These are phyloP conservation scores for Penicillium paneum DNA, from an alignment of 2,329 filamentous ascomycete genomes.

Conservation along the genomic window DNA sequence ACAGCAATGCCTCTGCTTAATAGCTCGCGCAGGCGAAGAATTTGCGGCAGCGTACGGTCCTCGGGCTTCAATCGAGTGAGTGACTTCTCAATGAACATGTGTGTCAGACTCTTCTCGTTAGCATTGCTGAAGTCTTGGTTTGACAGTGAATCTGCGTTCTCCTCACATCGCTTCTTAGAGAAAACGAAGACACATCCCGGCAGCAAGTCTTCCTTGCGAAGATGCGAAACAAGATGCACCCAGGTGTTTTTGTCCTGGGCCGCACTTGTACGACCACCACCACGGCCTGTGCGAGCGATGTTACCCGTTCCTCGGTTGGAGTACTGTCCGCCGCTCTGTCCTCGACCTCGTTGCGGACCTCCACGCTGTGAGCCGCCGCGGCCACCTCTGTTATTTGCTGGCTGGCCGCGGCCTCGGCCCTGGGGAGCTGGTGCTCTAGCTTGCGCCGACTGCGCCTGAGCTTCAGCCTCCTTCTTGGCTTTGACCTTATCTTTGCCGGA, in stretches of 20 bases:
- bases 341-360: conserved; percentile 38
- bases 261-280: conserved; percentile 80
- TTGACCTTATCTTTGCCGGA: conserved; percentile 77
- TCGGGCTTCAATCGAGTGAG: conserved; percentile 87
- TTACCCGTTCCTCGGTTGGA: conserved; percentile 67
- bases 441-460: conserved; percentile 47
- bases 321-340: conserved; percentile 56
- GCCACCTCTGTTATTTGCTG: conserved; percentile 46
- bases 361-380: conserved; percentile 38
- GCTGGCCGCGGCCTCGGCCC: conserved; percentile 52
- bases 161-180: conserved; percentile 95
- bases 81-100: conserved; percentile 96
- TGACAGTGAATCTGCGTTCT: conserved; percentile 91
- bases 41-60: conserved; percentile 86
- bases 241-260: conserved; percentile 95
- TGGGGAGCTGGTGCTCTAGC: conserved; percentile 53
- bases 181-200: conserved; percentile 98
- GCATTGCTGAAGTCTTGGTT: conserved; percentile 95
- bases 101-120: conserved; percentile 90
- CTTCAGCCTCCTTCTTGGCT: conserved; percentile 51
- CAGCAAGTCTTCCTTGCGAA: conserved; percentile 81
- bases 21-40: conserved; percentile 79
- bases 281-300: conserved; percentile 82
- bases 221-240: conserved; percentile 90
- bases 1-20: conserved; percentile 88